These are phyloP conservation scores for Nicotiana knightiana DNA, from an alignment of 257 asterid genomes.

Conservation along the genomic window DNA sequence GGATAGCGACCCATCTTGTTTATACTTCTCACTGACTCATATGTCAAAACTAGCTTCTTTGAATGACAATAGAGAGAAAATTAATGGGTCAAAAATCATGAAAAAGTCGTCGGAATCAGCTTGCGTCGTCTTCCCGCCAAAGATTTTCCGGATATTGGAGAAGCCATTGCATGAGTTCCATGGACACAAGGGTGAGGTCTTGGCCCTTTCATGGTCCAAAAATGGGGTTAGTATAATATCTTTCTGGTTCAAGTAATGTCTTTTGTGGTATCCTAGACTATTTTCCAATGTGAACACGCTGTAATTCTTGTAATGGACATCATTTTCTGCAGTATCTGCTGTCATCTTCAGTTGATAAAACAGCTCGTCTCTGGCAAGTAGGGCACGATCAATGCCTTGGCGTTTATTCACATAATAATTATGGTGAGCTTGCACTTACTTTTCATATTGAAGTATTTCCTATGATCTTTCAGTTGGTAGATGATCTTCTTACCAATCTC, in stretches of 20 bases:
- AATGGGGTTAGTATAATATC: slow-evolving; percentile 61
- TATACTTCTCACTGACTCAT: slow-evolving; percentile 54
- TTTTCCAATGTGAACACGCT: not conserved
- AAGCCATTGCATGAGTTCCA: slow-evolving; percentile 75
- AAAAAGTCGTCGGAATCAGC: slow-evolving; percentile 62
- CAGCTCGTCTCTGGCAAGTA: slow-evolving; percentile 89
- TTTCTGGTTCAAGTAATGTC: not conserved
- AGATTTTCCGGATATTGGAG: slow-evolving; percentile 68
- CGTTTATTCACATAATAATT: slow-evolving; percentile 68
- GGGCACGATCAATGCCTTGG: slow-evolving; percentile 65
- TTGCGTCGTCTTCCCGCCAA: slow-evolving; percentile 76
- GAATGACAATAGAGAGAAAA: slow-evolving; percentile 33
- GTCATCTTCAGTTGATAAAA: slow-evolving; percentile 80
- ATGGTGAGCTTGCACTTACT: slow-evolving; percentile 39
- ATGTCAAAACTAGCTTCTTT: slow-evolving; percentile 53
- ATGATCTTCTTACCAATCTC: not conserved
- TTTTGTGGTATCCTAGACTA: not conserved
- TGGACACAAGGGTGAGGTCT: slow-evolving; percentile 71
- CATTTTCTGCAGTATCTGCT: slow-evolving; percentile 52
- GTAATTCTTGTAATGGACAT: not conserved
- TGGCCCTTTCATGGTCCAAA: slow-evolving; percentile 87
- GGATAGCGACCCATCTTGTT: slow-evolving; percentile 55
- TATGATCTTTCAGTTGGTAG: not conserved
- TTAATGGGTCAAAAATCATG: slow-evolving; percentile 25
- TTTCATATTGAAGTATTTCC: not conserved